These are phyloP conservation scores for Populus tomentosa DNA, from an alignment of 441 rosid species.

Conservation along the genomic window DNA sequence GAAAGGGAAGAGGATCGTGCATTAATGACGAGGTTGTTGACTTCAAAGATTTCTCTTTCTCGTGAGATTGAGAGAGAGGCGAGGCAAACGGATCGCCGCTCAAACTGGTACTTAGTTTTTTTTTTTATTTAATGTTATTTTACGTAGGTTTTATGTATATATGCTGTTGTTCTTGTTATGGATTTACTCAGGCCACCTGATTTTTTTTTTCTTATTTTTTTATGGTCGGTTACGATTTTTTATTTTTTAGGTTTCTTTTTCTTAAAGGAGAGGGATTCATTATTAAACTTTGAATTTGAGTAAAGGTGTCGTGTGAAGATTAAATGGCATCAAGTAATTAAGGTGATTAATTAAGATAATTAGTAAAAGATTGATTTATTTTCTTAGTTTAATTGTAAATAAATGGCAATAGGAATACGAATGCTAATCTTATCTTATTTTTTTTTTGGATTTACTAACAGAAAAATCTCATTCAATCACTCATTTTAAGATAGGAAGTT, in stretches of 20 bases:
- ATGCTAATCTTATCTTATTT: too few relatives aligned
- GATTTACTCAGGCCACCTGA: background rate
- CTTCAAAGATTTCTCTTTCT: constrained; percentile 12
- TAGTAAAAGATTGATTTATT: too few relatives aligned
- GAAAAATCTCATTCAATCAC: too few relatives aligned
- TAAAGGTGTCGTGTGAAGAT: background rate
- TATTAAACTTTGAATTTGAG: background rate
- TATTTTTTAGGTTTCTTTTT: background rate
- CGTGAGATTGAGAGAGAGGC: constrained; percentile 32
- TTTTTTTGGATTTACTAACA: too few relatives aligned
- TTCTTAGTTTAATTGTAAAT: too few relatives aligned
- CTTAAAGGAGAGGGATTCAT: background rate
- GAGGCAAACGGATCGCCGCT: constrained; percentile 62
- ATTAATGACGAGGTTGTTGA: constrained; percentile 11
- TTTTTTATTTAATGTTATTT: background rate
- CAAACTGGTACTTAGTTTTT: constrained; percentile 18
- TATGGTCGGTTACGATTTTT: background rate
- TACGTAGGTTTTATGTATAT: background rate
- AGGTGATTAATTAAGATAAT: background rate
- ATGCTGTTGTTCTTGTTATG: too few relatives aligned
- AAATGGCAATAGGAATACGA: too few relatives aligned
- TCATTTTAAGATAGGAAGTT: background rate
- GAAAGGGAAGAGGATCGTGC: constrained; percentile 2
- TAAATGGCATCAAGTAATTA: too few relatives aligned
- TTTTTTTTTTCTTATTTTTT: too few relatives aligned